A percentile compares a stretch with the other conserved stretches of the same genome.
phyloP scores from a whole-genome alignment of 768 basidiomycete genomes.

The Suillus variegatus region DNA sequence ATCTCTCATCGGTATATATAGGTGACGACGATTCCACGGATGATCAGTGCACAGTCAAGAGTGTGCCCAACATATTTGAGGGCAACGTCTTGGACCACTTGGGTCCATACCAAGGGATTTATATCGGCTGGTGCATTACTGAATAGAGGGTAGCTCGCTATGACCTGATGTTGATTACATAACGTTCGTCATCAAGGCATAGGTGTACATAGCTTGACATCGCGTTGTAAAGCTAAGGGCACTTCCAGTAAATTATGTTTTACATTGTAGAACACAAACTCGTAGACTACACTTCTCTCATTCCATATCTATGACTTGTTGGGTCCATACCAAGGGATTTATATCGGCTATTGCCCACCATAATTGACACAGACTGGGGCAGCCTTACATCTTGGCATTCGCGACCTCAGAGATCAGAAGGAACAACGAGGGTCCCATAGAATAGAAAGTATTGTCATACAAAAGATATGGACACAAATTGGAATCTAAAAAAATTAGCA shows the following conservation, averaged over 20 bases:
- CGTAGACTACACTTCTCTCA: no score
- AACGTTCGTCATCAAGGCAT: no score
- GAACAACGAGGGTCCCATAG: neutral
- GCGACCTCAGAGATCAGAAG: no score
- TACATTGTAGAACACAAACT: no score
- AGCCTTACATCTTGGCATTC: neutral
- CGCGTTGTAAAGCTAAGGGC: no score
- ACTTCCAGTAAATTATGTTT: no score
- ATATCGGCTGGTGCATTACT: no score
- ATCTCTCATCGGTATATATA: constrained; percentile 21
- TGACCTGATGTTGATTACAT: no score
- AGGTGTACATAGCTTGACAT: no score
- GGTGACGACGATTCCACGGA: constrained; percentile 59
- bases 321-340: constrained; percentile 57
- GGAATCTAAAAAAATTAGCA: neutral
- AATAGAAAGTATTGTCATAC: neutral
- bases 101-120: constrained; percentile 57
- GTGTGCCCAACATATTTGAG: constrained; percentile 54
- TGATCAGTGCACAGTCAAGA: constrained; percentile 50
- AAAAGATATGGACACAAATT: neutral
- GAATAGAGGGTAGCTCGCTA: no score
- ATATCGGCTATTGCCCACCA: constrained; percentile 45
- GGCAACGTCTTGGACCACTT: constrained; percentile 56
- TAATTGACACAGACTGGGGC: constrained; percentile 10
- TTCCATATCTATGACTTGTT: no score